Evolutionary conservation across 2,329 filamentous ascomycete species (phyloP).

Genomic region (Colletotrichum sp.): DNA sequence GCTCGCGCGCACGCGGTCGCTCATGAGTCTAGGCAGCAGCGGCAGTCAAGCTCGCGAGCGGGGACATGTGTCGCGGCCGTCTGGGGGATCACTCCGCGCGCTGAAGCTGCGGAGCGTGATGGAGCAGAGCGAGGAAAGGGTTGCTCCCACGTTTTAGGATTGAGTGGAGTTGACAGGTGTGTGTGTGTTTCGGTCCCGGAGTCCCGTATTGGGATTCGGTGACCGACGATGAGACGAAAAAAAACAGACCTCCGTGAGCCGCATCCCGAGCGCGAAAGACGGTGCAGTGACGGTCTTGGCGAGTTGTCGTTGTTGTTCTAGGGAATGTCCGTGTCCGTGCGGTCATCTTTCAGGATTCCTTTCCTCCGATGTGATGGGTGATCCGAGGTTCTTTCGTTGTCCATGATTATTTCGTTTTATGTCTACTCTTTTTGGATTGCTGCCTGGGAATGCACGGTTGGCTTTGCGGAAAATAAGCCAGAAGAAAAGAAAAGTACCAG

Average conservation of each 20-base stretch:
- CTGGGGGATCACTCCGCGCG: constrained; percentile 22
- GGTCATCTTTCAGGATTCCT: background rate
- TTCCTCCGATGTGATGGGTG: background rate
- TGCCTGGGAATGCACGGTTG: background rate
- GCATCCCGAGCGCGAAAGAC: background rate
- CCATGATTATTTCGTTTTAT: background rate
- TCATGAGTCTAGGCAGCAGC: background rate
- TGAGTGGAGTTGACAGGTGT: background rate
- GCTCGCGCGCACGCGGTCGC: background rate
- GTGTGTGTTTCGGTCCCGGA: background rate
- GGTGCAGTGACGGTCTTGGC: background rate
- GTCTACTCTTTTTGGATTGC: background rate
- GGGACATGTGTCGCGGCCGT: constrained; percentile 5
- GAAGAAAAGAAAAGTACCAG: background rate
- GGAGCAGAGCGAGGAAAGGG: constrained; percentile 18
- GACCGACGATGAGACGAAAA: constrained; percentile 6
- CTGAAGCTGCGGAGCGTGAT: constrained; percentile 23
- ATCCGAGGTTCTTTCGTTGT: background rate
- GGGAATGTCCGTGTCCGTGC: background rate
- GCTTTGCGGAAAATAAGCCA: background rate
- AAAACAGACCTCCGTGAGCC: background rate
- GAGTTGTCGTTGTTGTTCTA: background rate
- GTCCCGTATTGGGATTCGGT: background rate
- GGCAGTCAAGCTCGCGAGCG: background rate
- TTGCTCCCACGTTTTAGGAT: constrained; percentile 15